Conservation (phyloP, 106 monocot species). For the Posidonia australis region DNA sequence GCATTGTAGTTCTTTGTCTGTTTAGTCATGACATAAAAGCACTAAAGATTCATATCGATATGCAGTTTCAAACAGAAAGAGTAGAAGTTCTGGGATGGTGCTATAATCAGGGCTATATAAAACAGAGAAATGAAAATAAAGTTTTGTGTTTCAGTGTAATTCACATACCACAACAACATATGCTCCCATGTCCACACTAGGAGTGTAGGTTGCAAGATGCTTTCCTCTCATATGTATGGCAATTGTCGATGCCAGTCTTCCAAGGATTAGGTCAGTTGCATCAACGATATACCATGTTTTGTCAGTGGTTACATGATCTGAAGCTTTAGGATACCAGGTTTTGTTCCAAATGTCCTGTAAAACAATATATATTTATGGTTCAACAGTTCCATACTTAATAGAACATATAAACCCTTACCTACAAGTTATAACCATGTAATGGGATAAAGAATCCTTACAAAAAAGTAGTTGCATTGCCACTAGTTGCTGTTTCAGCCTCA, state of each 20-base stretch:
- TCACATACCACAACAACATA: constrained; percentile 78
- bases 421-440: too few relatives aligned
- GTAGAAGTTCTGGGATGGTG: neutral
- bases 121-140: neutral
- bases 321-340: constrained; percentile 95
- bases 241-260: constrained; percentile 10
- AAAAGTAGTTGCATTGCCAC: too few relatives aligned
- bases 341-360: constrained; percentile 87
- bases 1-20: too few relatives aligned
- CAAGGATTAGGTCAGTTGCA: constrained; percentile 51
- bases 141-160: neutral
- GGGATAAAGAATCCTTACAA: too few relatives aligned
- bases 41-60: too few relatives aligned
- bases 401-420: too few relatives aligned
- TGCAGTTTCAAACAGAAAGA: neutral
- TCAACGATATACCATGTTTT: constrained; percentile 96
- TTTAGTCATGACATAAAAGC: too few relatives aligned
- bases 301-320: constrained; percentile 71
- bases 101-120: too few relatives aligned
- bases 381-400: neutral
- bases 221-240: constrained; percentile 14
- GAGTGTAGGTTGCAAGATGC: constrained; percentile 36
- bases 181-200: constrained; percentile 98
- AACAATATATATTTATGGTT: neutral
- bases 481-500: too few relatives aligned